Base-by-base conservation (phyloP, 805 yeast genomes). In the Spathaspora hagerdaliae region DNA sequence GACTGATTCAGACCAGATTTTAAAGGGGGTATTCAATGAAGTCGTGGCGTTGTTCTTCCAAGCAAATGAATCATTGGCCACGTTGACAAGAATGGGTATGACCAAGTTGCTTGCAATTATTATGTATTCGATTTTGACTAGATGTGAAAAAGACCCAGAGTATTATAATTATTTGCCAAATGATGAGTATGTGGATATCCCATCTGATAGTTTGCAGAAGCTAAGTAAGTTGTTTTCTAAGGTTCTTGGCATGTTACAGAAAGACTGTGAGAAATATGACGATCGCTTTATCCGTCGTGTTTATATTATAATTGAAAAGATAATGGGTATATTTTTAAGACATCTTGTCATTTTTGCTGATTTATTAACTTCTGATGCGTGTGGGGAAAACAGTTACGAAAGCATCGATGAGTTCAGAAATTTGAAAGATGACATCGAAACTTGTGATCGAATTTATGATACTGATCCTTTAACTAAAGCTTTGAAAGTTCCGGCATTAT, bases 61-160 rank as follows among this genome's bases (percentile, higher is more conserved):
- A 50, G 71, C 77, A 5, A 70, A 69, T 44, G 77, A 74, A 45
- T 69, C 80, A 0, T 60, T 75, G 7, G 57, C 54, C 6, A 64
- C 73, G 1, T 46, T 74, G 26, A 52, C 67, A 14, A 60, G 63
- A n/a, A 47, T 62, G 11, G 70, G 67, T 1, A 51, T 59, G 44
- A 51, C 61, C 5, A 69, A 67, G 41, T 39, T 59, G 35, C 49
- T 70, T 24, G 54, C 67, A 1, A 43, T 57, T 6, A 47, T 56
- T 9, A 42, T 62, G 8, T 54, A 41, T 49, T 67, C 67, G 4
- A 40, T 63, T 7, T 35, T 54, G 6, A 29, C 42, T 9, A 24
- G 51, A 29, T 19, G 7, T 10, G 12, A 39, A 35, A 13, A 46
- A 38, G 43, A 38, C 19, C 13, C 34, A 7, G 41, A 33, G 2